These are phyloP conservation scores for Penicillium cataractarum DNA, from an alignment of 495 filamentous ascomycete species.

Conservation along the genomic window DNA sequence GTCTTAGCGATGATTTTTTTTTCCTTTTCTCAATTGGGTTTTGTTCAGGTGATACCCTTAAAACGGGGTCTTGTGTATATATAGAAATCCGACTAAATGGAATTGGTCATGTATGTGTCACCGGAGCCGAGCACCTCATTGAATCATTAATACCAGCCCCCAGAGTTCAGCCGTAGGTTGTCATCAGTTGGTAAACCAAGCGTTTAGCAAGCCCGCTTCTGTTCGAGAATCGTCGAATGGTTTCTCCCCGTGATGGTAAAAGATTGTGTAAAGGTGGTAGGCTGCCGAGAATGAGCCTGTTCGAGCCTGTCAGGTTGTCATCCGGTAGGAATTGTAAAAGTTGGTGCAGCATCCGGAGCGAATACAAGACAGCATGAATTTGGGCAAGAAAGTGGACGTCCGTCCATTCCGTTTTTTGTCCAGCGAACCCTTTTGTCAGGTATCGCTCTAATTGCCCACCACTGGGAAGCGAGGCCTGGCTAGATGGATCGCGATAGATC, in stretches of 20 bases:
- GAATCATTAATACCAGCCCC: too few relatives aligned
- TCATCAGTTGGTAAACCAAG: constrained; percentile 22
- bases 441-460: constrained; percentile 27
- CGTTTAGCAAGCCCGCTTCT: constrained; percentile 5
- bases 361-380: constrained; percentile 65
- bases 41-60: background rate
- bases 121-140: too few relatives aligned
- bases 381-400: constrained; percentile 67
- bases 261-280: constrained; percentile 42
- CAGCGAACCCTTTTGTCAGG: constrained; percentile 32
- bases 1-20: background rate
- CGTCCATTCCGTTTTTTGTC: constrained; percentile 51
- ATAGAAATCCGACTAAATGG: too few relatives aligned
- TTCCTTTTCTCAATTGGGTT: background rate
- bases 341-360: constrained; percentile 66
- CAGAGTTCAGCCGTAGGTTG: constrained; percentile 19
- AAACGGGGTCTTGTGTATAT: background rate
- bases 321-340: constrained; percentile 38
- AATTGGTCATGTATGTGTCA: background rate
- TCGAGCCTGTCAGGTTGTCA: constrained; percentile 5
- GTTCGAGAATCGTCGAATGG: constrained; percentile 18
- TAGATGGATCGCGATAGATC: constrained; percentile 22
- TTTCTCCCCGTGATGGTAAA: constrained; percentile 31
- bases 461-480: constrained; percentile 14
- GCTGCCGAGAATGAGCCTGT: constrained; percentile 20